Base-by-base conservation (phyloP, 139 green algal species). In the Zygnema cylindricum region DNA sequence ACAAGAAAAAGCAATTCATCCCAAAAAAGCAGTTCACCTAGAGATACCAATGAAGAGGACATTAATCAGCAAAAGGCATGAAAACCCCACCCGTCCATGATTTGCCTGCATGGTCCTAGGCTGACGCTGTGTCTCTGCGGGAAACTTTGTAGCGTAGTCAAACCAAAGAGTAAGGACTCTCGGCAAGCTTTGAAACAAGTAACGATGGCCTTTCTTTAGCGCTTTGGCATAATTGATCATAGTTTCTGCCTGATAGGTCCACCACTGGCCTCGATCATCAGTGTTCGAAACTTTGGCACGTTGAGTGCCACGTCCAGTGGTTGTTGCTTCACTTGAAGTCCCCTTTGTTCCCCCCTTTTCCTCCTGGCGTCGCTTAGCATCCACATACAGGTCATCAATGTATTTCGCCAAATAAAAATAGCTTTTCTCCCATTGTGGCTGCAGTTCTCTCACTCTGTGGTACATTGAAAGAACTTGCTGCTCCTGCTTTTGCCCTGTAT, bases 111-210 rank as follows among this genome's bases (percentile, higher is more conserved):
- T 16, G 3, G 38, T 11, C 16, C 16, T 43, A 16, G 71, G 71
- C 71, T 79, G 36, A 3, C 49, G 63, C 77, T 85, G 40, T 25
- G 57, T 78, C 40, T 82, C 57, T 36, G 32, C 38, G 32, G 41
- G 40, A 69, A 87, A 87, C 36, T 69, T 54, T 1, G 57, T 55
- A 0, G 96, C 96, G 92, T 97, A 96, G 38, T 98, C 97, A 84
- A 98, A 98, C 94, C 95, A 98, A 1, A 98, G 86, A 0, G 97
- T 99, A 43, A 99, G 94, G 93, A 99, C 87, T 36, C 97, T 95
- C 1, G 97, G 97, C 83, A 99, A 92, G 41, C 92, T 88, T 83
- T 97, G 95, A 86, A 95, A 95, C 42, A 96, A 92, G 92, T 96
- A 93, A 39, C 84, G 85, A 88, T 93, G 84, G 23, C 96, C 96